A percentile compares a stretch with the other conserved stretches of the same genome.
Evolutionary conservation across 805 yeast genomes (phyloP).

Genomic region (Pichia heedii): DNA sequence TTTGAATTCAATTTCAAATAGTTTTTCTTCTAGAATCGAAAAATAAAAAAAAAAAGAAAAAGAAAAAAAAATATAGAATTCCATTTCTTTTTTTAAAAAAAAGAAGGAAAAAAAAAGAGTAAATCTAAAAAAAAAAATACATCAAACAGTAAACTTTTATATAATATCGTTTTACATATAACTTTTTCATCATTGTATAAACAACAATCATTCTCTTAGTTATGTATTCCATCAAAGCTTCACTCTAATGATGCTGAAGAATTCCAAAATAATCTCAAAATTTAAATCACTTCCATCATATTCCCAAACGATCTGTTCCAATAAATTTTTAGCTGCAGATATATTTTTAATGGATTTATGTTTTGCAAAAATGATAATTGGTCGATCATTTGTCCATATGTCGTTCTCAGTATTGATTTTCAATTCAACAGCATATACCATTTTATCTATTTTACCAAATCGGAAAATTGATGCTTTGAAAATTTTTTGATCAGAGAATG

Average conservation of each 20-base stretch:
- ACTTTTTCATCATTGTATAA: no score
- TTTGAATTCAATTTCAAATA: neutral
- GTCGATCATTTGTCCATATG: neutral
- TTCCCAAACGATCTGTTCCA: constrained; percentile 1
- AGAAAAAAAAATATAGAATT: neutral
- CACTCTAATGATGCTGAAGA: neutral
- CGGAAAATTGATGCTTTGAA: neutral
- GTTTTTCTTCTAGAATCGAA: no score
- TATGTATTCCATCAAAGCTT: no score
- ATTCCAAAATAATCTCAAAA: neutral
- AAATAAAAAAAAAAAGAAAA: neutral
- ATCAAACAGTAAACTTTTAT: no score
- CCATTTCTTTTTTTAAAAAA: no score
- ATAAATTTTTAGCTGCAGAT: neutral
- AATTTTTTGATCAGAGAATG: neutral
- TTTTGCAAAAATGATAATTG: constrained; percentile 4
- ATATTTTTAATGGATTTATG: neutral
- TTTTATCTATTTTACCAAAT: constrained; percentile 3
- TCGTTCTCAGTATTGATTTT: neutral
- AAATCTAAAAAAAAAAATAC: no score
- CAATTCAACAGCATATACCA: constrained; percentile 3
- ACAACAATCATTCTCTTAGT: no score
- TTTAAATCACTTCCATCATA: neutral
- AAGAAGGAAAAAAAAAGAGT: no score
- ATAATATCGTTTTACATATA: no score